phyloP scores from a whole-genome alignment of 441 rosid genomes.

The Metrosideros polymorpha region DNA sequence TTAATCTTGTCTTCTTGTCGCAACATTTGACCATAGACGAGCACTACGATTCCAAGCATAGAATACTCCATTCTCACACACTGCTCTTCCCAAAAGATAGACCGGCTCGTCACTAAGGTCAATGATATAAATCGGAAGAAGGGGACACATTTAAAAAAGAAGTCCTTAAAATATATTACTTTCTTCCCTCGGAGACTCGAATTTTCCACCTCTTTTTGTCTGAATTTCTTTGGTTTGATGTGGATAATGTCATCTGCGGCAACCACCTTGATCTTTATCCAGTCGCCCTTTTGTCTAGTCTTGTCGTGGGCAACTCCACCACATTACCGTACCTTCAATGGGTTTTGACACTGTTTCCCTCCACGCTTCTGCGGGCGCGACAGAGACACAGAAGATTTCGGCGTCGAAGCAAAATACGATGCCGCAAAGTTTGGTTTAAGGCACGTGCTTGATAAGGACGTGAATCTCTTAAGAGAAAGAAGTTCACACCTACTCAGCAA shows the following conservation, averaged over 20 bases:
- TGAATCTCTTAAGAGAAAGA: not conserved
- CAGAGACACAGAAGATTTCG: not conserved
- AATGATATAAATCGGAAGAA: not conserved
- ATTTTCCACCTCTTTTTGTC: not conserved
- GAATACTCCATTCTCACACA: not conserved
- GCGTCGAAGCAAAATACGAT: not conserved
- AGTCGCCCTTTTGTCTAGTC: not conserved
- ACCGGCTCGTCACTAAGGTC: not conserved
- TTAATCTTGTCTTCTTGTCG: not conserved
- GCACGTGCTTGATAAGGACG: not conserved
- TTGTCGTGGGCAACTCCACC: not conserved
- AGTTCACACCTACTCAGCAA: not conserved
- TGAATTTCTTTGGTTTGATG: not conserved
- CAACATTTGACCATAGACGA: not conserved
- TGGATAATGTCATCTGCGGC: not conserved
- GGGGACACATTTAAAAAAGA: not conserved
- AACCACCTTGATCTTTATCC: not conserved
- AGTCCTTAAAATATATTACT: not conserved
- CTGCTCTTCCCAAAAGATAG: not conserved
- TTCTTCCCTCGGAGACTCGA: not conserved
- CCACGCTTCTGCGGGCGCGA: not conserved
- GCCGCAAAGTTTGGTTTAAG: not conserved
- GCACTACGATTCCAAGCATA: not conserved
- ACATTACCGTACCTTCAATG: not conserved
- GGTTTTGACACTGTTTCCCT: not conserved